Evolutionary conservation across 2,329 filamentous ascomycete species (phyloP), one percentile per base, ranked within the genome.

Genomic region (Alternaria solani): DNA sequence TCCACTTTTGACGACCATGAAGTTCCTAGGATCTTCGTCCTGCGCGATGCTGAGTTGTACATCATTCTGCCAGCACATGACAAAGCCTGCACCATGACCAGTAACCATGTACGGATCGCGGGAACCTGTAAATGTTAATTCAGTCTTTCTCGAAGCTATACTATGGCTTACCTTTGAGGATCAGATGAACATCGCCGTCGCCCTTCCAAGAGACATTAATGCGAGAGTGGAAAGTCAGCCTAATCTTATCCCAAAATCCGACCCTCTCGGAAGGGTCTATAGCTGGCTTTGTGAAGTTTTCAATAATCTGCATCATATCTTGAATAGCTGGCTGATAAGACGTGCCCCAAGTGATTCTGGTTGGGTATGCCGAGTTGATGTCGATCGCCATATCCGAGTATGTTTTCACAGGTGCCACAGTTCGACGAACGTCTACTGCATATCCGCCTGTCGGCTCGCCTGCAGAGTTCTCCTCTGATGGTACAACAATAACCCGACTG

Each of bases 291-390:
- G 94, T 97, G 76, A 99, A 98, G 2, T 92, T 94, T 79, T 99
- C 95, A 62, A 99, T 91, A 26, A 94, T 94, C 87, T 98, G 97
- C 95, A 99, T 99, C 91, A 98, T 97, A 74, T 99, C 96, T 77
- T 99, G 95, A 49, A 99, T 94, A 1, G 94, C 94, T 28, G 96
- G 95, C 74, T 99, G 96, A 73, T 98, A 99, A 2, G 94, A 97
- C 46, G 95, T 94, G 7, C 94, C 94, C 96, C 95, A 99, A 0
- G 94, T 97, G 54, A 99, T 94, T 44, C 92, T 89, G 0, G 95
- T 99, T 2, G 96, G 92, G 59, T 94, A 88, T 55, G 90, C 91
- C 2, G 94, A 97, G 77, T 98, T 97, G 78, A 99, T 94, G 65
- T 97, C 92, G 70, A 99, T 85, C 34, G 87, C 88, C 78, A 97